Base-by-base conservation (phyloP, 1,139 yeast species). In the Lodderomyces metapsilosis region DNA sequence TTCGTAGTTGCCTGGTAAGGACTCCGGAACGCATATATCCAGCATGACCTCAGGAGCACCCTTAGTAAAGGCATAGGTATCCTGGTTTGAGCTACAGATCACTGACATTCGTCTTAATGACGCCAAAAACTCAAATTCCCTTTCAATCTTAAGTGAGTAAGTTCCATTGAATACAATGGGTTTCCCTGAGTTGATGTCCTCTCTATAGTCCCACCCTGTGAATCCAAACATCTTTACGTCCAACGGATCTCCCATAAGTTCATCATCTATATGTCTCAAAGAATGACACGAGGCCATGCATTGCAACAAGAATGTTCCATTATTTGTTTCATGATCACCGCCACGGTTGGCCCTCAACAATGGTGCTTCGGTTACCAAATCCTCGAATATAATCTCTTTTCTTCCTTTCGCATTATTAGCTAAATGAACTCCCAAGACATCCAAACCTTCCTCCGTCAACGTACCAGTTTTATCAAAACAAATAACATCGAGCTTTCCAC, bases 401-500 rank as follows among this genome's bases (percentile, higher is more conserved):
- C 82, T 63, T 16, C 80, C 82, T 10, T 51, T 47, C 1, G 79
- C 80, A 44, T 75, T 74, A 35, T 74, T 68, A 1, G 78, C 74
- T 5, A 84, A 64, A 54, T 88, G 95, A 12, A 91, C 81, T 3
- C 98, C 98, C 54, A 89, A 71, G 5, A 94, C 88, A 59, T 91
- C 98, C 38, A 92, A 69, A 0, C 98, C 98, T 60, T 92, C 98
- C 58, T 92, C 98, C 0, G 99, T 92, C 51, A 92, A 70, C 0
- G 99, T 92, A 1, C 99, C 99, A 0, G 99, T 92, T 59, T 92
- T 92, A 65, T 92, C 99, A 63, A 94, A 92, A 55, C 96, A 88
- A 57, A 89, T 71, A 2, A 88, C 80, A 57, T 92, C 98, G 21
- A 94, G 61, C 54, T 92, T 89, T 4, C 98, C 98, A 28, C 96